phyloP scores from a whole-genome alignment of 495 filamentous ascomycete species.

The Achaetomiella virescens region DNA sequence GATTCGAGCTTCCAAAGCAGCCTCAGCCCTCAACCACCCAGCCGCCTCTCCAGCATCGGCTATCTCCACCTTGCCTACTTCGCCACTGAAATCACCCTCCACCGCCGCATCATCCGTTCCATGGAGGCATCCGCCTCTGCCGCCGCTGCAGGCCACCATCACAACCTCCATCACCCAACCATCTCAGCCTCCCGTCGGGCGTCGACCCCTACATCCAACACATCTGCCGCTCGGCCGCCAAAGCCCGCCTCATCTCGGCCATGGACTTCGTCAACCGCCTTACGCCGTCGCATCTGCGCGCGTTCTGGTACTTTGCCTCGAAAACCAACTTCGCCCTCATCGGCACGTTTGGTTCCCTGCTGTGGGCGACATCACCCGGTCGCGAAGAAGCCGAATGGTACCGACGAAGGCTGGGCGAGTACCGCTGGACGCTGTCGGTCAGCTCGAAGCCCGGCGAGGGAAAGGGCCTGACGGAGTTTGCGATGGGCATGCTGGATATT shows the following conservation, averaged over 20 bases:
- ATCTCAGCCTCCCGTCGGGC: constrained; percentile 38
- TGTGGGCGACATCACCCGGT: constrained; percentile 81
- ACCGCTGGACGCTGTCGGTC: constrained; percentile 88
- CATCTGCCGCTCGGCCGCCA: constrained; percentile 89
- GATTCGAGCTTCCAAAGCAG: constrained; percentile 46
- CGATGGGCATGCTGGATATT: constrained; percentile 67
- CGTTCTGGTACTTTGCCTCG: constrained; percentile 79
- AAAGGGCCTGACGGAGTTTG: constrained; percentile 62
- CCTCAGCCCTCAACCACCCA: constrained; percentile 17
- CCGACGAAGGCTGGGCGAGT: constrained; percentile 74
- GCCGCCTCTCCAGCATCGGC: constrained; percentile 55
- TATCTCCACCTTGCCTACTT: constrained; percentile 81
- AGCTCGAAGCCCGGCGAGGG: constrained; percentile 68
- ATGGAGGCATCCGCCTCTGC: constrained; percentile 42
- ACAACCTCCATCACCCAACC: constrained; percentile 61
- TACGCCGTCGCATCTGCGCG: constrained; percentile 61
- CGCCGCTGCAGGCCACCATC: constrained; percentile 4
- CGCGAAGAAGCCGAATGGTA: constrained; percentile 97
- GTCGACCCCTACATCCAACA: constrained; percentile 73
- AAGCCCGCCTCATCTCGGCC: constrained; percentile 68
- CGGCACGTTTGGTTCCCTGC: constrained; percentile 70
- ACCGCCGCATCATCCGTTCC: constrained; percentile 73
- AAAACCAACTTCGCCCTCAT: constrained; percentile 78
- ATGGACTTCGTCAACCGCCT: constrained; percentile 76
- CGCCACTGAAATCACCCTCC: constrained; percentile 77